Evolutionary conservation across 2,329 filamentous ascomycete species (phyloP), one percentile per base, ranked within the genome.

Genomic region (Fusarium tupiense): DNA sequence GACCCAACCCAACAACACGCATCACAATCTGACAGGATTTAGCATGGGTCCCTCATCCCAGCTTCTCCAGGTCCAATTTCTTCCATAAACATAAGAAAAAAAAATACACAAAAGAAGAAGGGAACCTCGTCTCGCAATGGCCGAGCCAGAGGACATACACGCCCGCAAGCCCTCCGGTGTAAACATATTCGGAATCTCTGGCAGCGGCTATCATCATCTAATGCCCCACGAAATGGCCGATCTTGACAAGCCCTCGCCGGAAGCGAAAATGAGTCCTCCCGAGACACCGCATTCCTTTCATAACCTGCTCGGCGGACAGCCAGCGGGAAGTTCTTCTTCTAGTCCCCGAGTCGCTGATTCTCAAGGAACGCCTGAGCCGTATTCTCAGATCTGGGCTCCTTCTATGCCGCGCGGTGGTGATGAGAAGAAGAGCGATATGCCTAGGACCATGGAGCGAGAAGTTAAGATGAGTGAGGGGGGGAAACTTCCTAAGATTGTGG

Each of bases 161-260:
- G 60, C 75, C 8, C 43, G 60, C 50, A 54, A 65, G 62, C 47
- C 66, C 57, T 46, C 71, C 19, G 52, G 60, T 68, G 52, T 74
- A 69, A 74, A 63, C 53, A 44, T 76, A 29, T 78, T 77, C 52
- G 74, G 73, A 16, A 77, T 52, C 33, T 71, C 50, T 53, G 33
- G 63, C 38, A 63, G 75, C 47, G 75, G 74, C 20, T 78, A 78
- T 46, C 68, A 67, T 54, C 69, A 69, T 31, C 56, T 72, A 26
- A 78, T 76, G 76, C 64, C 71, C 29, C 76, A 78, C 61, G 77
- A 78, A 38, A 64, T 78, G 62, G 64, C 63, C 24, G 61, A 73
- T 47, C 58, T 78, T 19, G 63, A 71, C 53, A 52, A 58, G 38
- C 29, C 63, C 16, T 72, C 54, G 58, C 64, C 69, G 63, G 63